Base-by-base conservation (phyloP, 441 rosid species). In the Pelargonium cotyledonis region DNA sequence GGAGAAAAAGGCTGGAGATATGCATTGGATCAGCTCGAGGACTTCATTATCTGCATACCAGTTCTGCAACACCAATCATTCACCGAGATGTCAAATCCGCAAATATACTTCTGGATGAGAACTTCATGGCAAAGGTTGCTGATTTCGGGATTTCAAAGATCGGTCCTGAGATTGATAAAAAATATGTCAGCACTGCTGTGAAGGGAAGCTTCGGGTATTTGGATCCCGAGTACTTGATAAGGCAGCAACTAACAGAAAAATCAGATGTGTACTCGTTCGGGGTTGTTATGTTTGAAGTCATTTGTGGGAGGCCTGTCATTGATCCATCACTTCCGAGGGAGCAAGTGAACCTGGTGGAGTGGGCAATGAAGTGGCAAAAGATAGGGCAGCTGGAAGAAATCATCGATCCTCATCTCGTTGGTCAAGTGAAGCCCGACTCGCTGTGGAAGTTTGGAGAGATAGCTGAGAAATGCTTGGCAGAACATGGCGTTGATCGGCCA, bases 201-300 rank as follows among this genome's bases (percentile, higher is more conserved):
- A 73, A 73, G 38, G 77, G 99, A 38, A 91, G 99, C 65, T 94
- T 94, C 23, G 99, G 99, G 29, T 94, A 94, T 70, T 80, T 94
- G 80, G 99, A 94, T 79, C 97, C 99, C 0, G 97, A 94, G 75
- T 94, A 94, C 74, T 91, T 94, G 88, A 82, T 95, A 72, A 77
- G 99, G 68, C 99, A 94, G 78, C 99, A 90, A 73, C 81, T 94
- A 29, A 94, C 98, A 1, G 98, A 93, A 44, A 93, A 93, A 66
- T 72, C 73, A 65, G 69, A 73, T 51, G 72, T 68, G 5, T 73
- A 73, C 65, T 73, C 77, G 12, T 74, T 74, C 46, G 73, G 77
- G 18, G 77, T 74, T 26, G 77, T 74, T 31, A 18, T 74, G 18
- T 47, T 68, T 18, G 73, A 74, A 66, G 73, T 69, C 6, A 38